Conservation (phyloP, 257 asterid genomes). For the Oldenlandia corymbosa region DNA sequence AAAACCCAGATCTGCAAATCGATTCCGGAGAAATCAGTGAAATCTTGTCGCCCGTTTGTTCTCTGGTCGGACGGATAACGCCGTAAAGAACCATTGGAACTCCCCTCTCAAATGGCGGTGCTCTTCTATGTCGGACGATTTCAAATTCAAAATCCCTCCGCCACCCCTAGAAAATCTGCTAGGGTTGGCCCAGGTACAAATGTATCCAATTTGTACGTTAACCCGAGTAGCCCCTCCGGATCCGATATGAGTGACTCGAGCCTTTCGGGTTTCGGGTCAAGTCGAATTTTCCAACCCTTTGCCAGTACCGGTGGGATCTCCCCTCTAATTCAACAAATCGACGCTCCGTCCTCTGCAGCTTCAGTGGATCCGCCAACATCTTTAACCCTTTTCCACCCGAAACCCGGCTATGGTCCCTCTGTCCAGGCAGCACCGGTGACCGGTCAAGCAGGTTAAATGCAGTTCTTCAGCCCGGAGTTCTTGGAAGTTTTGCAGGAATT, state of each 20-base stretch:
- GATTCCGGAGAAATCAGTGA: conserved; percentile 69
- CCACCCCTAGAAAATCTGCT: conserved; percentile 56
- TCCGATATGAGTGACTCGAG: conserved; percentile 60
- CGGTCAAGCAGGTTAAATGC: conserved; percentile 33
- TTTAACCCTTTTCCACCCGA: conserved; percentile 40
- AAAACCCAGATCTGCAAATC: conserved; percentile 75
- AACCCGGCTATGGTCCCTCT: conserved; percentile 13
- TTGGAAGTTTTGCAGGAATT: conserved; percentile 62
- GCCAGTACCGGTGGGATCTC: conserved; percentile 52
- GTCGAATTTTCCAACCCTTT: conserved; percentile 45
- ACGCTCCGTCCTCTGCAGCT: conserved; percentile 11
- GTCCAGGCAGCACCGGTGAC: background rate
- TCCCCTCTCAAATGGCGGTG: conserved; percentile 80
- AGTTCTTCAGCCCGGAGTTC: conserved; percentile 59
- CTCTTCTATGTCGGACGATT: conserved; percentile 62
- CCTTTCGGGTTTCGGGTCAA: conserved; percentile 31
- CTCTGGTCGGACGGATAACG: conserved; percentile 75
- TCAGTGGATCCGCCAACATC: conserved; percentile 55
- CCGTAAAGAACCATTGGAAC: conserved; percentile 80
- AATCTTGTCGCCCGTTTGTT: conserved; percentile 68
- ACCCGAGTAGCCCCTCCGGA: conserved; percentile 63
- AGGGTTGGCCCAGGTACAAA: conserved; percentile 54
- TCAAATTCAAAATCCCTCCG: conserved; percentile 51
- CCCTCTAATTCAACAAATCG: conserved; percentile 26
- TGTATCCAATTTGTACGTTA: conserved; percentile 35